Evolutionary conservation across 495 filamentous ascomycete genomes (phyloP), one percentile per base, ranked within the genome.

Genomic region (Aspergillus mulundensis): DNA sequence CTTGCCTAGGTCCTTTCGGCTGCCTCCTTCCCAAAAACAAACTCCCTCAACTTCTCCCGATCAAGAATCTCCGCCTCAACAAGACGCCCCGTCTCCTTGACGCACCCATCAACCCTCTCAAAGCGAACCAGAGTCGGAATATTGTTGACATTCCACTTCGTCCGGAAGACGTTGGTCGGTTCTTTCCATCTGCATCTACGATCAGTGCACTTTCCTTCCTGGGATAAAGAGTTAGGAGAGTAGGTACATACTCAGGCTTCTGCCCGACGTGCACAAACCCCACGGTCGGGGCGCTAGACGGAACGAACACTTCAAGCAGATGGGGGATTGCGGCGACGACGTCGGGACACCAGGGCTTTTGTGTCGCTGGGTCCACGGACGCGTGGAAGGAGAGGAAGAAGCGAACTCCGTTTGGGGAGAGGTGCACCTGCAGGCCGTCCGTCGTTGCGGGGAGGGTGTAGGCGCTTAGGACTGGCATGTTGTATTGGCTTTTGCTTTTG

Each of bases 321-420:
- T 25, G 8, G 1, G 53, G 53, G 12, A 55, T n/a, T 14, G 53
- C 53, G 15, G 53, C 53, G 5, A 40, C 53, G 30, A 55, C 53
- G 21, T 55, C 53, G 15, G 53, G 42, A 55, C 53, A 55, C 53
- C 53, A 55, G 20, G 53, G 53, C n/a, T 39, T 55, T 11, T 41
- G 40, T 12, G 53, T 55, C 5, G 11, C 36, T 7, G 53, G 53
- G 28, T 55, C 53, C 10, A 32, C 28, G 14, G 53, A 55, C 28
- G 53, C 53, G 23, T 39, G 53, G 53, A 55, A 55, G 43, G 53
- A 47, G 53, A 55, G 4, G 53, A 55, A 55, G 53, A 48, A 28
- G 1, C 5, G 2, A 12, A 39, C 36, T 18, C 34, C n/a, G n/a
- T 2, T 6, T 14, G 40, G 16, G 18, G 53, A 18, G 11, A 28